A percentile compares a stretch with the other conserved stretches of the same genome.
These are phyloP conservation scores for Limnanthes douglasii DNA, from an alignment of 345 rosid genomes.

Conservation along the genomic window DNA sequence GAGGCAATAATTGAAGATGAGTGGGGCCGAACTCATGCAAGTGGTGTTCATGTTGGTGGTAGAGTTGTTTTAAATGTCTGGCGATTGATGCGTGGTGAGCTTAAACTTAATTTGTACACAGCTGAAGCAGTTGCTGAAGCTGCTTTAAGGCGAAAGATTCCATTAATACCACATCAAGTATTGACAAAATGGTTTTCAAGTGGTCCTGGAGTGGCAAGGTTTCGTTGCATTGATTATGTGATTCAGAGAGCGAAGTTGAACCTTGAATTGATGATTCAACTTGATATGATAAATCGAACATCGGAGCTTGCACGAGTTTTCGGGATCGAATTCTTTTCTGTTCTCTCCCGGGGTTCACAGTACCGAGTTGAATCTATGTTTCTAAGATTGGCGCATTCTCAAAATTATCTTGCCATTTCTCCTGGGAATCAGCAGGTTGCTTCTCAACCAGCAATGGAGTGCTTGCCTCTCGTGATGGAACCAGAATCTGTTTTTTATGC, in stretches of 20 bases:
- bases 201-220: slow-evolving; percentile 66
- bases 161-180: slow-evolving; percentile 45
- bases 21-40: slow-evolving; percentile 97
- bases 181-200: slow-evolving; percentile 71
- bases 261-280: slow-evolving; percentile 67
- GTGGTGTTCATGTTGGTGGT: slow-evolving; percentile 95
- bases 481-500: slow-evolving; percentile 90
- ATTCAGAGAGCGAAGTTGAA: slow-evolving; percentile 58
- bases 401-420: slow-evolving; percentile 88
- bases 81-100: slow-evolving; percentile 81
- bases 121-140: slow-evolving; percentile 75
- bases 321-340: slow-evolving; percentile 96
- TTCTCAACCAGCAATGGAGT: slow-evolving; percentile 98
- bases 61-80: slow-evolving; percentile 82
- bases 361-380: slow-evolving; percentile 98
- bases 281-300: slow-evolving; percentile 93
- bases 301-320: slow-evolving; percentile 97
- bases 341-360: slow-evolving; percentile 95
- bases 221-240: slow-evolving; percentile 68
- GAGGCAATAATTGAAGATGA: slow-evolving; percentile 73
- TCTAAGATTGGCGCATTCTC: slow-evolving; percentile 86
- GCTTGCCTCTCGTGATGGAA: slow-evolving; percentile 96
- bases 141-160: slow-evolving; percentile 70
- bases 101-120: slow-evolving; percentile 73
- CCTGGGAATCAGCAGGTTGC: slow-evolving; percentile 98